A percentile compares a stretch with the other conserved stretches of the same genome.
Evolutionary conservation across 2,329 filamentous ascomycete genomes (phyloP).

Genomic region (Clonostachys byssicola): DNA sequence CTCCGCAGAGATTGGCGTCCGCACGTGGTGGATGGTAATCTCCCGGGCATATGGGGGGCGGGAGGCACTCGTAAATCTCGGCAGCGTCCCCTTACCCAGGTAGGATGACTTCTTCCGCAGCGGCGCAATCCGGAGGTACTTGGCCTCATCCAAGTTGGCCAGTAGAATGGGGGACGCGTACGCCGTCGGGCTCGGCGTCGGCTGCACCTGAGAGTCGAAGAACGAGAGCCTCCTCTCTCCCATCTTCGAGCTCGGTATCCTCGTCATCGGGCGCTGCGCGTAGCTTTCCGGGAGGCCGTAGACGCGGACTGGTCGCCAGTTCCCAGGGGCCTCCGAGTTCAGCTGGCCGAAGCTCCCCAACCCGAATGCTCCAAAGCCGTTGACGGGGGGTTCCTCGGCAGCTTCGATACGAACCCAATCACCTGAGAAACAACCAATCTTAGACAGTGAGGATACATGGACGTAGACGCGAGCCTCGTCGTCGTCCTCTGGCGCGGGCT

Average conservation of each 20-base stretch:
- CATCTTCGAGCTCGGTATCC: constrained; percentile 52
- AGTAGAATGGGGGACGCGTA: constrained; percentile 85
- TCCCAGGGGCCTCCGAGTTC: constrained; percentile 49
- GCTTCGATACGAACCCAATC: constrained; percentile 91
- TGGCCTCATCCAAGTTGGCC: constrained; percentile 76
- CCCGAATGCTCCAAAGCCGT: constrained; percentile 63
- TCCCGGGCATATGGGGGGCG: constrained; percentile 63
- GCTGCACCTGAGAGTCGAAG: constrained; percentile 65
- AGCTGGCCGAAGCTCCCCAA: constrained; percentile 54
- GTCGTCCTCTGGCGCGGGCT: constrained; percentile 72
- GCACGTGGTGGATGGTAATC: constrained; percentile 82
- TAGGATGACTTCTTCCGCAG: constrained; percentile 49
- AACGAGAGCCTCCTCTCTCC: constrained; percentile 53
- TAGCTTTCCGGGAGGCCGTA: constrained; percentile 83
- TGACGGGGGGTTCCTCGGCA: constrained; percentile 66
- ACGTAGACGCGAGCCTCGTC: constrained; percentile 89
- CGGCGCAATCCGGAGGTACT: constrained; percentile 75
- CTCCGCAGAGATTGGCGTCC: constrained; percentile 85
- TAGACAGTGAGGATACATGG: constrained; percentile 78
- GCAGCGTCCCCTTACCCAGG: constrained; percentile 45
- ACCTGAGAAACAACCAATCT: constrained; percentile 93
- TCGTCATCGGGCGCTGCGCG: constrained; percentile 54
- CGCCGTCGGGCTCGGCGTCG: constrained; percentile 51
- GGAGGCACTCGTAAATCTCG: constrained; percentile 49
- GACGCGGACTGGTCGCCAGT: constrained; percentile 82